Conservation (phyloP, 2,329 filamentous ascomycete species). For the Chaetomium sp. region DNA sequence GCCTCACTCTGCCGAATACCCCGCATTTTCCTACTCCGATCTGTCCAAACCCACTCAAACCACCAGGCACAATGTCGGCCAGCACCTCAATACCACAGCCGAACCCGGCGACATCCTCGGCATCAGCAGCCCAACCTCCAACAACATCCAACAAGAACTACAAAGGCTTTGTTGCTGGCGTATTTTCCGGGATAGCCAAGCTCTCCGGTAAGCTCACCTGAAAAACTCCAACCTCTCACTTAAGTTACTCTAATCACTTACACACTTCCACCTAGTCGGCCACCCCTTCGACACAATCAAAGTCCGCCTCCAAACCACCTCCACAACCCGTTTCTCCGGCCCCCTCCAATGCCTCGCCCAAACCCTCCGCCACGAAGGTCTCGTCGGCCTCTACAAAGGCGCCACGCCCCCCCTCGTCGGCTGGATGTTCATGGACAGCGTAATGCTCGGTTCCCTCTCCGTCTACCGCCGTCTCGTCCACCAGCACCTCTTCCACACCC, state of each 20-base stretch:
- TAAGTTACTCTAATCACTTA: not conserved
- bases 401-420: conserved; percentile 86
- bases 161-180: conserved; percentile 94
- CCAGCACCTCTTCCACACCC: conserved; percentile 63
- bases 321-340: conserved; percentile 69
- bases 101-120: conserved; percentile 8
- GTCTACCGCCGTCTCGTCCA: conserved; percentile 81
- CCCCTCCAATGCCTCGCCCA: conserved; percentile 79
- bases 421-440: conserved; percentile 96
- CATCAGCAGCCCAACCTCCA: conserved; percentile 2
- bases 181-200: conserved; percentile 91
- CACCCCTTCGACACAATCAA: conserved; percentile 94
- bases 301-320: conserved; percentile 85
- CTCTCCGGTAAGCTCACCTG: conserved; percentile 58
- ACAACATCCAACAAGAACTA: conserved; percentile 52
- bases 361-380: conserved; percentile 79
- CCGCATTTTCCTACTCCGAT: not conserved
- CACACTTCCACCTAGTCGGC: conserved; percentile 39
- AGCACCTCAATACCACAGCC: conserved; percentile 1
- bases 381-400: conserved; percentile 86
- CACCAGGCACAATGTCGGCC: conserved; percentile 12
- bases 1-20: not conserved
- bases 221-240: not conserved
- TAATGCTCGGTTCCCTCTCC: conserved; percentile 87
- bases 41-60: not conserved